Conservation (phyloP, 2,329 filamentous ascomycete genomes). For the Davidsoniella virescens region DNA sequence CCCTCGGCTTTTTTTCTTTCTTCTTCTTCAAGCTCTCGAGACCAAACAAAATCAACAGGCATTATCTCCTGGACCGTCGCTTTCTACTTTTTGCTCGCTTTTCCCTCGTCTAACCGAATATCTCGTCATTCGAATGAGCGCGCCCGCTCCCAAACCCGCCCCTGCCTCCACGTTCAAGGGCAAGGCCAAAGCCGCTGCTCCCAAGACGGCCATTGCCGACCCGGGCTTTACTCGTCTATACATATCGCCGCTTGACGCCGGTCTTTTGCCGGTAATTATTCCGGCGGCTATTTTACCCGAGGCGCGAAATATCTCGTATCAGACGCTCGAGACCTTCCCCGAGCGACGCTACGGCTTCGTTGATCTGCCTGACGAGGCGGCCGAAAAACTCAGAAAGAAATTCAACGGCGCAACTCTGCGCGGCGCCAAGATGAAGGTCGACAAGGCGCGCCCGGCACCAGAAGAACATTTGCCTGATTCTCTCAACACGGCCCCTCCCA, state of each 20-base stretch:
- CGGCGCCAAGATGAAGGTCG: conserved; percentile 70
- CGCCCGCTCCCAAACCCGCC: conserved; percentile 3
- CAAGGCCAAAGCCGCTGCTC: conserved; percentile 5
- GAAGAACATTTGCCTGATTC: conserved; percentile 25
- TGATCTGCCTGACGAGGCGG: conserved; percentile 64
- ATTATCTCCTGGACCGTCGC: neutral
- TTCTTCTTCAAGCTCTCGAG: neutral
- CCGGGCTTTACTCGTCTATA: conserved; percentile 38
- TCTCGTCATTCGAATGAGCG: neutral
- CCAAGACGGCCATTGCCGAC: conserved; percentile 4
- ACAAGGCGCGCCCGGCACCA: conserved; percentile 49
- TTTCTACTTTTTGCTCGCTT: neutral
- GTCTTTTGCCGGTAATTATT: conserved; percentile 56
- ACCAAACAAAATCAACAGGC: no score
- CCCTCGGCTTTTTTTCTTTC: neutral
- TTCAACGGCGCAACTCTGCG: conserved; percentile 74
- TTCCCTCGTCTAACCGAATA: neutral
- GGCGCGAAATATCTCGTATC: conserved; percentile 75
- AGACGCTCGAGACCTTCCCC: conserved; percentile 70
- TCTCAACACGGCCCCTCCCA: conserved; percentile 20
- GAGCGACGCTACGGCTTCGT: conserved; percentile 84
- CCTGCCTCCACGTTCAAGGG: conserved; percentile 2
- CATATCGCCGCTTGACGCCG: conserved; percentile 69
- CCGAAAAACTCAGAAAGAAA: conserved; percentile 82
- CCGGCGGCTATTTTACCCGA: conserved; percentile 47